Evolutionary conservation across 768 basidiomycete species (phyloP).

Genomic region (Lentinula boryana): DNA sequence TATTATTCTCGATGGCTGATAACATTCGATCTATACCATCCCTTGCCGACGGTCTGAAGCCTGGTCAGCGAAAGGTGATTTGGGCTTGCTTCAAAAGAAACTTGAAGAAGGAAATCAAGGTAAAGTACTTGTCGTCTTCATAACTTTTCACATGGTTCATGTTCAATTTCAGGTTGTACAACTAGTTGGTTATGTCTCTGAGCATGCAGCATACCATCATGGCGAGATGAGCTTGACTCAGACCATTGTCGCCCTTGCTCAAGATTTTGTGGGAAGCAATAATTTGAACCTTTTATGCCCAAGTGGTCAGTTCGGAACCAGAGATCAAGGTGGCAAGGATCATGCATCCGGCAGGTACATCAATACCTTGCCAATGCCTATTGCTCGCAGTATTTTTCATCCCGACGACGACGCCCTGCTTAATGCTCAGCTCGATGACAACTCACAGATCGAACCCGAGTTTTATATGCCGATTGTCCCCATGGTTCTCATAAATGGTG

Average conservation of each 20-base stretch:
- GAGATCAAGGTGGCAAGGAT: conserved; percentile 90
- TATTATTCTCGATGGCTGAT: conserved; percentile 99
- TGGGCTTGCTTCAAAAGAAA: conserved; percentile 97
- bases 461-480: conserved; percentile 92
- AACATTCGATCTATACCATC: conserved; percentile 98
- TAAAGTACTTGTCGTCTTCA: conserved; percentile 15
- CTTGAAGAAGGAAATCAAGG: conserved; percentile 88
- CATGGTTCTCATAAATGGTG: conserved; percentile 85
- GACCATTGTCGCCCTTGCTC: conserved; percentile 92
- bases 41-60: conserved; percentile 90
- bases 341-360: conserved; percentile 97
- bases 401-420: conserved; percentile 84
- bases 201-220: conserved; percentile 95
- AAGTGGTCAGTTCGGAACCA: conserved; percentile 94
- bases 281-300: conserved; percentile 87
- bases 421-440: conserved; percentile 81
- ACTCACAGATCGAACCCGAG: conserved; percentile 82
- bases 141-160: background rate
- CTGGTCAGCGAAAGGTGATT: conserved; percentile 94
- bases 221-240: conserved; percentile 83
- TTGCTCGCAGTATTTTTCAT: conserved; percentile 76
- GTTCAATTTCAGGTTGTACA: conserved; percentile 66
- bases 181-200: conserved; percentile 91
- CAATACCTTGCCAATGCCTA: conserved; percentile 70
- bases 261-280: conserved; percentile 92